Conservation (phyloP, 208 protist genomes). For the Leishmania amazonensis region DNA sequence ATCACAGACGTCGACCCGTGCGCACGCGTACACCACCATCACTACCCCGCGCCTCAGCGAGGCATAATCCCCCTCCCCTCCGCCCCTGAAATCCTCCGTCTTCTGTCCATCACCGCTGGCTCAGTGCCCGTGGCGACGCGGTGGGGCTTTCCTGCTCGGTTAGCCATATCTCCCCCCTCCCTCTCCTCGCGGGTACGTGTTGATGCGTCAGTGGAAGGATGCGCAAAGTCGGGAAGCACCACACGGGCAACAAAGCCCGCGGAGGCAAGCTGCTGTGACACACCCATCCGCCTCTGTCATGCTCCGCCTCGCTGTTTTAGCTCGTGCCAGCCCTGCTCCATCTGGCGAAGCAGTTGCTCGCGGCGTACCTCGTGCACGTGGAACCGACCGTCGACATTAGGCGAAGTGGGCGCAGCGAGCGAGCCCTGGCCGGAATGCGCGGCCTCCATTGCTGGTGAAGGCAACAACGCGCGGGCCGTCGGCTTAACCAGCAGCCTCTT, state of each 20-base stretch:
- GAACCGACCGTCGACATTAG: slow-evolving; percentile 5
- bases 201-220: neutral
- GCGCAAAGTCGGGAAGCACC: too few relatives aligned
- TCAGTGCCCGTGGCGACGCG: neutral
- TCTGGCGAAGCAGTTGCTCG: slow-evolving; percentile 24
- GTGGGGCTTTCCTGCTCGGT: neutral
- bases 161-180: neutral
- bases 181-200: neutral
- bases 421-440: neutral
- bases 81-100: neutral
- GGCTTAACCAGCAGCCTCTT: neutral
- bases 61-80: neutral
- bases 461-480: neutral
- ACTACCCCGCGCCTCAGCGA: neutral
- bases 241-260: neutral
- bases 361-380: slow-evolving; percentile 20
- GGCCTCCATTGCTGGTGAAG: neutral
- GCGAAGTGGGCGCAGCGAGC: neutral
- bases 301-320: slow-evolving; percentile 8
- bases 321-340: slow-evolving; percentile 25
- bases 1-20: neutral
- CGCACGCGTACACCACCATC: neutral
- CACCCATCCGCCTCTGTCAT: neutral
- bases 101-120: neutral
- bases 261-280: neutral